Percentiles rank a stretch among this genome's conserved stretches.
These are phyloP conservation scores for Mixia osmundae DNA, from an alignment of 1,284 basidiomycete species.

Conservation along the genomic window DNA sequence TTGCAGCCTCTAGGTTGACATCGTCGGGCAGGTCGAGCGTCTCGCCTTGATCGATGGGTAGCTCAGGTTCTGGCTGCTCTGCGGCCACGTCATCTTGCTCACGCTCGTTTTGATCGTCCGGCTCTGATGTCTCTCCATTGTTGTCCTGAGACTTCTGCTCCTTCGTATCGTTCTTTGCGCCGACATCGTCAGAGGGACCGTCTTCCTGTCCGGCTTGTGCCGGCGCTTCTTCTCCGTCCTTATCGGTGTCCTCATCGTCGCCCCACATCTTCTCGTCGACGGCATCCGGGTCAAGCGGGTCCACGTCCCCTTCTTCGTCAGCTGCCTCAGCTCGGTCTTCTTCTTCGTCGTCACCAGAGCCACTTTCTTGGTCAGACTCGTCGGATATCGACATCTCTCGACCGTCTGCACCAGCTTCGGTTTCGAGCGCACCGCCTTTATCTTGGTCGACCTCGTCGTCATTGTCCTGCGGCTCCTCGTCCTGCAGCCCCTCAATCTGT, in stretches of 20 bases:
- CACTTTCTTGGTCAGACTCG: conserved; percentile 33
- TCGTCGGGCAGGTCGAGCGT: conserved; percentile 65
- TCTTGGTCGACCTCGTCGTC: conserved; percentile 25
- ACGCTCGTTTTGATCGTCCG: conserved; percentile 20
- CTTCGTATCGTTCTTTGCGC: conserved; percentile 23
- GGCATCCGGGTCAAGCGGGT: conserved; percentile 59
- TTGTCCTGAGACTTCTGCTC: conserved; percentile 20
- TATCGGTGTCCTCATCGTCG: conserved; percentile 37
- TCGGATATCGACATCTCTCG: no score
- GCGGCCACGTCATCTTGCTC: conserved; percentile 24
- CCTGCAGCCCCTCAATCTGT: conserved; percentile 79
- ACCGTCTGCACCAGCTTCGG: conserved; percentile 37
- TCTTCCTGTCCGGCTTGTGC: conserved; percentile 21
- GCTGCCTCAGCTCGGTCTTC: conserved; percentile 34
- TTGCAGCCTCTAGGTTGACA: conserved; percentile 35
- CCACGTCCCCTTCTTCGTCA: conserved; percentile 44
- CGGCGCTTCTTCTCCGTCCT: conserved; percentile 22
- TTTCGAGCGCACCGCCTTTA: conserved; percentile 43
- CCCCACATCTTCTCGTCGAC: conserved; percentile 97
- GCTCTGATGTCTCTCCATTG: conserved; percentile 17
- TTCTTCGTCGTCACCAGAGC: conserved; percentile 31
- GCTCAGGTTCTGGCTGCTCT: conserved; percentile 26
- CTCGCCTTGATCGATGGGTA: conserved; percentile 40
- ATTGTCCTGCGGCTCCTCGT: conserved; percentile 35
- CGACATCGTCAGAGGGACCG: conserved; percentile 23